These are phyloP conservation scores for Colletotrichum sp. DNA, from an alignment of 2,329 filamentous ascomycete species.

Conservation along the genomic window DNA sequence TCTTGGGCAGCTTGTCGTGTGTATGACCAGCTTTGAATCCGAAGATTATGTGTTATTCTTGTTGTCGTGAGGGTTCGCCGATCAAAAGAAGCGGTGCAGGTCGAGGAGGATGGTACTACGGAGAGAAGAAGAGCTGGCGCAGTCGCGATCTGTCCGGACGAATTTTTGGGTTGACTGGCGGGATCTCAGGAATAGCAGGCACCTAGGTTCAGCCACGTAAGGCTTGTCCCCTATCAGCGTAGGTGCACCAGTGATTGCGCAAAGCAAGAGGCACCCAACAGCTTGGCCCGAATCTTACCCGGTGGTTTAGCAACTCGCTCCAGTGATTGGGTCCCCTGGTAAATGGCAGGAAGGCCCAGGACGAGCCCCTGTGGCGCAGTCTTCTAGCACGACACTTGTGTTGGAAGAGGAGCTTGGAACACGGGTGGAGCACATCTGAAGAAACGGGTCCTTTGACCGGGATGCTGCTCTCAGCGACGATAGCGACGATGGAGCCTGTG, in stretches of 20 bases:
- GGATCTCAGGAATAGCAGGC: constrained; percentile 1
- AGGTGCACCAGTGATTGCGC: neutral
- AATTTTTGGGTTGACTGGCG: constrained; percentile 13
- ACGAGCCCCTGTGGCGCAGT: neutral
- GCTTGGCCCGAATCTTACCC: constrained; percentile 18
- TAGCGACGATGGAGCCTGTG: constrained; percentile 5
- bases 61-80: neutral
- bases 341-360: neutral
- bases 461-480: neutral
- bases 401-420: neutral
- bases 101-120: neutral
- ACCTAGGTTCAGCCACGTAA: constrained; percentile 22
- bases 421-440: neutral
- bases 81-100: neutral
- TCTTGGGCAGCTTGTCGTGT: constrained; percentile 40
- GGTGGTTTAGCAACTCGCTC: neutral
- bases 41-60: neutral
- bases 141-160: constrained; percentile 21
- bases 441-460: neutral
- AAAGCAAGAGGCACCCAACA: neutral
- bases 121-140: neutral
- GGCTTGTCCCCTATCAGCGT: constrained; percentile 8
- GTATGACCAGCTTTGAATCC: neutral
- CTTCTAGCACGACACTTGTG: neutral
- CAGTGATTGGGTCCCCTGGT: neutral